Evolutionary conservation across 73 alveolate species (phyloP).

Genomic region (Paraurostyla sp.): DNA sequence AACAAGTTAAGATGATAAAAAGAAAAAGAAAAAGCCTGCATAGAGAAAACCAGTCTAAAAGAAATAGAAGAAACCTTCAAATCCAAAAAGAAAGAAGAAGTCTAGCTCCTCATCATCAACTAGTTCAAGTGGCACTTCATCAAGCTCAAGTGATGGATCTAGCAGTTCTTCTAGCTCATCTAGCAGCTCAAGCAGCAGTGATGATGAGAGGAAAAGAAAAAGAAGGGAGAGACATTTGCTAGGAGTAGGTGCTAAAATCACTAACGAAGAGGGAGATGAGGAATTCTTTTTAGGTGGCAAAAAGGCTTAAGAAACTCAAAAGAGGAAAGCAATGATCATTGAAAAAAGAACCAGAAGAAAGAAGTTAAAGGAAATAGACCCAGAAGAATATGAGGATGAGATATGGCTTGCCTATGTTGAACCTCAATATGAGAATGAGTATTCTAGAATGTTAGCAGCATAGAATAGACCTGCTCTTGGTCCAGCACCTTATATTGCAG

Average conservation of each 20-base stretch:
- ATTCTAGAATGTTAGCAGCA: slow-evolving; percentile 55
- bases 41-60: neutral
- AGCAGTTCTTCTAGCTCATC: slow-evolving; percentile 28
- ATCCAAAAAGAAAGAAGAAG: slow-evolving; percentile 1
- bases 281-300: slow-evolving; percentile 63
- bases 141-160: slow-evolving; percentile 46
- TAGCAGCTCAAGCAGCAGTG: slow-evolving; percentile 57
- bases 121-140: no score
- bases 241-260: slow-evolving; percentile 49
- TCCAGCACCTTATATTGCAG: slow-evolving; percentile 1
- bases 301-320: slow-evolving; percentile 58
- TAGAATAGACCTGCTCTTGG: slow-evolving; percentile 18
- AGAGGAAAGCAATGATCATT: slow-evolving; percentile 8
- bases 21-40: slow-evolving; percentile 11
- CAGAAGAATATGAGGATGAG: slow-evolving; percentile 71
- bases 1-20: slow-evolving; percentile 13
- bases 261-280: slow-evolving; percentile 66
- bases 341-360: slow-evolving; percentile 33
- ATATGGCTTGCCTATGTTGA: slow-evolving; percentile 70
- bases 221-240: slow-evolving; percentile 34
- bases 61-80: neutral
- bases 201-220: slow-evolving; percentile 46
- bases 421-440: slow-evolving; percentile 64
- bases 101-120: no score
- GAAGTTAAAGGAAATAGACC: slow-evolving; percentile 62